Evolutionary conservation across 2,329 filamentous ascomycete species (phyloP).

Genomic region (Xylariales sp.): DNA sequence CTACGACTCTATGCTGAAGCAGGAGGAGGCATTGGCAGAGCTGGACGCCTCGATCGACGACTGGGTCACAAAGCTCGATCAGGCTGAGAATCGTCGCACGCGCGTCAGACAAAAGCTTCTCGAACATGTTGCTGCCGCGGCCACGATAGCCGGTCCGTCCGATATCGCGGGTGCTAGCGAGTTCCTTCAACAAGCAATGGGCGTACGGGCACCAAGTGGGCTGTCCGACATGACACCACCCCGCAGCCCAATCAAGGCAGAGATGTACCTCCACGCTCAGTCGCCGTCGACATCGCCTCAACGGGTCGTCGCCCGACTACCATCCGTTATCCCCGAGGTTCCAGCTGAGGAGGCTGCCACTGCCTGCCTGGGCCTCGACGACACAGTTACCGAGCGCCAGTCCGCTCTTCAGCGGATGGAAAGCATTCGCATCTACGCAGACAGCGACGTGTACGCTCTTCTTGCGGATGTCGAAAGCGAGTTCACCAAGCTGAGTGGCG

Average conservation of each 20-base stretch:
- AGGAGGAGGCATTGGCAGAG: constrained; percentile 74
- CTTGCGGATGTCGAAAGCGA: constrained; percentile 63
- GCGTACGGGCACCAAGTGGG: constrained; percentile 32
- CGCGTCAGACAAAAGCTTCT: constrained; percentile 74
- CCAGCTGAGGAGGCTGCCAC: constrained; percentile 41
- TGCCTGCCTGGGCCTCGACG: constrained; percentile 21
- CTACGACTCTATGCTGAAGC: constrained; percentile 69
- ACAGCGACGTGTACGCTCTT: constrained; percentile 61
- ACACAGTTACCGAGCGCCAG: constrained; percentile 20
- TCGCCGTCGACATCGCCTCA: constrained; percentile 43
- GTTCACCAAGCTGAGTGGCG: constrained; percentile 44
- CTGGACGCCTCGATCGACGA: constrained; percentile 75
- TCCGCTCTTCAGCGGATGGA: constrained; percentile 37
- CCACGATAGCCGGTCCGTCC: constrained; percentile 40
- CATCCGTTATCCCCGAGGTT: constrained; percentile 51
- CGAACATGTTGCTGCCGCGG: constrained; percentile 73
- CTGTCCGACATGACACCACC: constrained; percentile 57
- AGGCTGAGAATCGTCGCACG: constrained; percentile 71
- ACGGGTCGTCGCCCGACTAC: constrained; percentile 47
- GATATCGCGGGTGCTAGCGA: constrained; percentile 32
- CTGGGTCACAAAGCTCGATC: constrained; percentile 75
- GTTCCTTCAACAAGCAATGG: constrained; percentile 37
- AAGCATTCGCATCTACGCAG: constrained; percentile 65
- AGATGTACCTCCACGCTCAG: constrained; percentile 26
- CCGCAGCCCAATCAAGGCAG: constrained; percentile 49